These are phyloP conservation scores for Aspergillus transmontanensis DNA, from an alignment of 2,329 filamentous ascomycete genomes.

Conservation along the genomic window DNA sequence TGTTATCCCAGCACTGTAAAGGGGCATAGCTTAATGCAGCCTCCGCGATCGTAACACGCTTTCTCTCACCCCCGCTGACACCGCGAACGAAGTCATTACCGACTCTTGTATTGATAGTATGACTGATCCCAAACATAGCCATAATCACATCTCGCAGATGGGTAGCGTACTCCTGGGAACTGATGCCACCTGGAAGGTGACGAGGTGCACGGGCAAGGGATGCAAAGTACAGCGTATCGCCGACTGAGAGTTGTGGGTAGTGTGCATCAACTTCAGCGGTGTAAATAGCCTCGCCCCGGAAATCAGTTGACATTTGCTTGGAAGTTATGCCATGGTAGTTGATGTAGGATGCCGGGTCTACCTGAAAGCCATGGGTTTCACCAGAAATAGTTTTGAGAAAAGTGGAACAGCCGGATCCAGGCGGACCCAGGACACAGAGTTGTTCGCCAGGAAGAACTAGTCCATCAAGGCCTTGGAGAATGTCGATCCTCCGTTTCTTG, in stretches of 20 bases:
- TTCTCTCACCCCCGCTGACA: constrained; percentile 14
- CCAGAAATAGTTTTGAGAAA: constrained; percentile 79
- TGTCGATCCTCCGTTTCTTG: constrained; percentile 46
- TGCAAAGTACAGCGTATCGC: constrained; percentile 12
- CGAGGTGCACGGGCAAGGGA: constrained; percentile 15
- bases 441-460: constrained; percentile 54
- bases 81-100: constrained; percentile 14
- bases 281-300: constrained; percentile 74
- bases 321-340: constrained; percentile 65
- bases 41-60: constrained; percentile 12
- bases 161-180: constrained; percentile 2
- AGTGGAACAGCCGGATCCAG: constrained; percentile 64
- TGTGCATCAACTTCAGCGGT: constrained; percentile 43
- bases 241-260: constrained; percentile 5
- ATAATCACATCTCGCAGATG: constrained; percentile 16
- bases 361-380: constrained; percentile 73
- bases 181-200: constrained; percentile 1
- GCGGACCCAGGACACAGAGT: constrained; percentile 50
- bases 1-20: constrained; percentile 11
- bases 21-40: constrained; percentile 5
- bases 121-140: constrained; percentile 11
- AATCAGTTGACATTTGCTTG: constrained; percentile 1
- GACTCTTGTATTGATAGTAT: constrained; percentile 10
- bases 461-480: constrained; percentile 61
- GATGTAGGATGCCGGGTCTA: constrained; percentile 68